Evolutionary conservation across 495 filamentous ascomycete genomes (phyloP).

Genomic region (Penicillium fimorum): DNA sequence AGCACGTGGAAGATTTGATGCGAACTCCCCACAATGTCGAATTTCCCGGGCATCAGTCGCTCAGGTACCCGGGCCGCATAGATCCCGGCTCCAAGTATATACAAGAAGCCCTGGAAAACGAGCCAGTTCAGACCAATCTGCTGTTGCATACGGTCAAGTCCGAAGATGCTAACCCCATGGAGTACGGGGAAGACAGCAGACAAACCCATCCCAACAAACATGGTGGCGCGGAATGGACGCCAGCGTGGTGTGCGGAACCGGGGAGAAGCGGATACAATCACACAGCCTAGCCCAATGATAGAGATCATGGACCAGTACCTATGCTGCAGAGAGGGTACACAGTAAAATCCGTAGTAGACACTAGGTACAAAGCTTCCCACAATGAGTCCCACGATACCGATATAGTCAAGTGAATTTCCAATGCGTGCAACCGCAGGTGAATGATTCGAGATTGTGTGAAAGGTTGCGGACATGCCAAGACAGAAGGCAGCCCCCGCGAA

Average conservation of each 20-base stretch:
- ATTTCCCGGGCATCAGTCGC: conserved; percentile 48
- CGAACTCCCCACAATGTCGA: conserved; percentile 60
- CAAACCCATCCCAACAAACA: conserved; percentile 88
- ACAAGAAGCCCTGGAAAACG: conserved; percentile 74
- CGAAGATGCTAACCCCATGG: conserved; percentile 68
- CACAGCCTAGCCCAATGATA: conserved; percentile 70
- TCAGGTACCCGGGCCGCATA: conserved; percentile 67
- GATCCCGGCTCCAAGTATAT: conserved; percentile 80
- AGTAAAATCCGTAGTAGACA: conserved; percentile 84
- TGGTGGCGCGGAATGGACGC: conserved; percentile 80
- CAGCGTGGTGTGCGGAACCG: conserved; percentile 77
- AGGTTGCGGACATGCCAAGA: conserved; percentile 82
- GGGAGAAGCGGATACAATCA: conserved; percentile 70
- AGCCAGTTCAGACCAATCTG: conserved; percentile 84
- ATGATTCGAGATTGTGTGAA: conserved; percentile 70
- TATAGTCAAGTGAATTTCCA: conserved; percentile 80
- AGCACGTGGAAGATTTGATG: conserved; percentile 68
- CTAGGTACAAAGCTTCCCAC: conserved; percentile 84
- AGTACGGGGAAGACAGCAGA: conserved; percentile 79
- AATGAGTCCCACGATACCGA: conserved; percentile 87
- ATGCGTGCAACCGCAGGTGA: conserved; percentile 56
- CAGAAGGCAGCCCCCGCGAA: conserved; percentile 73
- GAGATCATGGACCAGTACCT: conserved; percentile 80
- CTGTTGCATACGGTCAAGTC: conserved; percentile 53
- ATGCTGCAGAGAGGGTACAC: conserved; percentile 56